A percentile compares a stretch with the other conserved stretches of the same genome.
These are phyloP conservation scores for Xeromyces bisporus DNA, from an alignment of 495 filamentous ascomycete genomes.

Conservation along the genomic window DNA sequence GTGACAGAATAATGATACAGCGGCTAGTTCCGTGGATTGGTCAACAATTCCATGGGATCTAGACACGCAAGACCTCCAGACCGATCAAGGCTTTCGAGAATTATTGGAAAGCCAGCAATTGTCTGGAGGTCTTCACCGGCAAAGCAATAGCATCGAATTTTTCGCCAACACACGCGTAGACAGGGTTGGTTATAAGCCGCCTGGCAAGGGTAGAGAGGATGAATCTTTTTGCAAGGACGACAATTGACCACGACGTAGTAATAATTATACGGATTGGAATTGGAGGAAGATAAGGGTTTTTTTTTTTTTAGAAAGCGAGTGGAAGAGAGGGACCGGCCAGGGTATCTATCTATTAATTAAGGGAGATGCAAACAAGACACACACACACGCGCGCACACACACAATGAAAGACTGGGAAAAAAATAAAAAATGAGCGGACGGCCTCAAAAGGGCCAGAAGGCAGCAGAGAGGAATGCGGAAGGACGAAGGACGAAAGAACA, in stretches of 20 bases:
- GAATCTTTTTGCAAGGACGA: too few relatives aligned
- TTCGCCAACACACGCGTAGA: slow-evolving; percentile 3
- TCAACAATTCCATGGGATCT: slow-evolving; percentile 15
- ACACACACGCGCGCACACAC: too few relatives aligned
- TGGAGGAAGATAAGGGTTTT: too few relatives aligned
- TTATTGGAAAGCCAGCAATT: slow-evolving; percentile 19
- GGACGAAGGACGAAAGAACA: slow-evolving; percentile 2
- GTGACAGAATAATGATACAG: too few relatives aligned
- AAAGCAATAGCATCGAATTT: slow-evolving; percentile 21
- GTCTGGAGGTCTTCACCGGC: slow-evolving; percentile 29
- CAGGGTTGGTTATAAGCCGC: background rate
- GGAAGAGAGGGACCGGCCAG: too few relatives aligned
- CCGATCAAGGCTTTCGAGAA: slow-evolving; percentile 17
- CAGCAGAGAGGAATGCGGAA: slow-evolving; percentile 5
- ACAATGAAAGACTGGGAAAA: too few relatives aligned
- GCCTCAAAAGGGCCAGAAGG: slow-evolving; percentile 26
- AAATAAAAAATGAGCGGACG: slow-evolving; percentile 37
- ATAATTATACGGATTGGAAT: too few relatives aligned
- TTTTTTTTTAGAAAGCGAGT: too few relatives aligned
- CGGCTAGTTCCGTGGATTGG: slow-evolving; percentile 3
- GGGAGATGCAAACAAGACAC: too few relatives aligned
- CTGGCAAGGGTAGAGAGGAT: too few relatives aligned
- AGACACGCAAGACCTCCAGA: slow-evolving; percentile 28
- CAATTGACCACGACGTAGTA: too few relatives aligned
- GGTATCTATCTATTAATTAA: too few relatives aligned